Evolutionary conservation across 2,329 filamentous ascomycete species (phyloP), one percentile per base, ranked within the genome.

Genomic region (Colletotrichum sojae): DNA sequence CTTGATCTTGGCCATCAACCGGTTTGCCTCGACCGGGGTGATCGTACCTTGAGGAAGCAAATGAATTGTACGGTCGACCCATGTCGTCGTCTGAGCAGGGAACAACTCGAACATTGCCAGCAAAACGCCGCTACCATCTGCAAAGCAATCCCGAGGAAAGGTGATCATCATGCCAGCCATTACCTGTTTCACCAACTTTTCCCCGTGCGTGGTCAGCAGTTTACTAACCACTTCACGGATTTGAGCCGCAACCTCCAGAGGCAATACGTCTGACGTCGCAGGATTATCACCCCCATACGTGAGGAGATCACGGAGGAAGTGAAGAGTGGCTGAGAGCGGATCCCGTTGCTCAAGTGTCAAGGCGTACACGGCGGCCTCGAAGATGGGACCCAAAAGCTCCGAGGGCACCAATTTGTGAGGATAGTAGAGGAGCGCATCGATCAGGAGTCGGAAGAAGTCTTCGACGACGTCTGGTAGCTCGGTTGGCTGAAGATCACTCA

Each of bases 101-200:
- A 97, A 85, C 48, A 98, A 84, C 78, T 97, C 92, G 77, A 99
- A 97, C 72, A 98, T 86, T 4, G 92, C 91, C 69, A 99, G 89
- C 60, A 99, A 83, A n/a, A 97, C 94, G 5, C 94, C 95, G 56
- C 94, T 97, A 16, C 94, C 95, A 77, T 99, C 96, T 0, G 95
- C 91, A 77, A 98, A 97, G 82, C 95, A 98, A 79, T 98, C 96
- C 51, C 93, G 90, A 0, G 96, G 97, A 82, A 99, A 99, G 0
- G 92, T 97, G 79, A 98, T 98, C 95, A 99, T 98, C 95, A 99
- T 97, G 69, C 96, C 96, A 1, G 95, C 96, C 83, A 99, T 87
- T 67, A 97, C 91, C 72, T 95, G 92, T 81, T 97, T 95, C 8
- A 96, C 91, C 31, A 99, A 85, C 64, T 90, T 83, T 75, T 94